phyloP scores from a whole-genome alignment of 2,329 filamentous ascomycete species.

The Ceratocystiopsis sp. region DNA sequence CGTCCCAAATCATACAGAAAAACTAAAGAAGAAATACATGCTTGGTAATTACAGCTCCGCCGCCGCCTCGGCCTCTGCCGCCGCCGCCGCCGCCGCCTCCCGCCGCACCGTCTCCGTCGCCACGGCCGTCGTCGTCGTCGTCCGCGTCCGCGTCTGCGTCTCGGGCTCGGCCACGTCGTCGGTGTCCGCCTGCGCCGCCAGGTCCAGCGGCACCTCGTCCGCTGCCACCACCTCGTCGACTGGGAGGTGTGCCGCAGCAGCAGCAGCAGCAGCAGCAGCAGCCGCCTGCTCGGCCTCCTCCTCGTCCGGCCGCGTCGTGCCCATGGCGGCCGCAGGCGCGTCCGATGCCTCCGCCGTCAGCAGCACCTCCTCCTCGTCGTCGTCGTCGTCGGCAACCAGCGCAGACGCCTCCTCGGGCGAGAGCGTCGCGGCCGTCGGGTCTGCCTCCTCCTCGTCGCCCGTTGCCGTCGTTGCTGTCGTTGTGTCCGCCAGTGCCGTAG shows the following conservation, averaged over 20 bases:
- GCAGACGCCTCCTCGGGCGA: constrained; percentile 17
- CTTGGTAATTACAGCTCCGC: background rate
- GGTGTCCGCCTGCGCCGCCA: background rate
- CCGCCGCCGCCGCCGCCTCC: background rate
- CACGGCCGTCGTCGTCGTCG: no score
- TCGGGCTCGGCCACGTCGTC: no score
- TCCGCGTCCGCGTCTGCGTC: no score
- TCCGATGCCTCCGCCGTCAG: no score
- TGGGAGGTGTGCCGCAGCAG: constrained; percentile 2
- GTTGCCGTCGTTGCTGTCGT: background rate
- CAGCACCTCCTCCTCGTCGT: constrained; percentile 1
- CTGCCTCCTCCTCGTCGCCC: no score
- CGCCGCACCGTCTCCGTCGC: no score
- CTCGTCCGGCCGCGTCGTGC: no score
- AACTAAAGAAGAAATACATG: background rate
- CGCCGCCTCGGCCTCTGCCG: background rate
- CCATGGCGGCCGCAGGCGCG: no score
- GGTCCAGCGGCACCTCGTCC: constrained; percentile 4
- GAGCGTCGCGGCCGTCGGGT: background rate
- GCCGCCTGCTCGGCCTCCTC: no score
- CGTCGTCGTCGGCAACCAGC: constrained; percentile 1
- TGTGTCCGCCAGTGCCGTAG: background rate
- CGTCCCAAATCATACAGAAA: background rate
- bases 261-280: no score
- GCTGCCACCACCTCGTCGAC: constrained; percentile 9